Evolutionary conservation across 495 filamentous ascomycete species (phyloP).

Genomic region (Evernia prunastri): DNA sequence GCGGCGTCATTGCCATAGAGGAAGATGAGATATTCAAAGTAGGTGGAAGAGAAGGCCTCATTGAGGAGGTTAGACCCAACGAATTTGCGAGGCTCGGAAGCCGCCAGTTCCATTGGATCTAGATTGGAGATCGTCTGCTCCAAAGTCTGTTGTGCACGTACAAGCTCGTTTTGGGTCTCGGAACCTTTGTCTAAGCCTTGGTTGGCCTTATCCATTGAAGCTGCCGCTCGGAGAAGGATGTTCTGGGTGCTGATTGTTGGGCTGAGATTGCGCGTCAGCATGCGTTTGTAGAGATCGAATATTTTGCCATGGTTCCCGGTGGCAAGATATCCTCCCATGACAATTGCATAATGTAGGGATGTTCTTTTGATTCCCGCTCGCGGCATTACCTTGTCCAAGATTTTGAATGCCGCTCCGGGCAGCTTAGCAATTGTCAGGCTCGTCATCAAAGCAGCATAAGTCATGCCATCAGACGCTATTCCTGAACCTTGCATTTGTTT

Average conservation of each 20-base stretch:
- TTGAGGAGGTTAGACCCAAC: constrained; percentile 24
- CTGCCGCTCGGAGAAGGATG: constrained; percentile 40
- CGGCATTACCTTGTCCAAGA: constrained; percentile 55
- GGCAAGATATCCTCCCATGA: constrained; percentile 60
- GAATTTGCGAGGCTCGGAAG: constrained; percentile 28
- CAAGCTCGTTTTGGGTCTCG: constrained; percentile 12
- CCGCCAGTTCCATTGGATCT: constrained; percentile 30
- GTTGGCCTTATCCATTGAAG: constrained; percentile 24
- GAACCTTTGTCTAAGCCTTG: constrained; percentile 29
- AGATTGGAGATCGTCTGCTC: constrained; percentile 30
- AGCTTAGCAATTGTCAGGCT: constrained; percentile 55
- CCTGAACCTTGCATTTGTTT: constrained; percentile 52
- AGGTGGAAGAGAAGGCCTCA: constrained; percentile 39
- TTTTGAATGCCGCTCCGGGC: constrained; percentile 57
- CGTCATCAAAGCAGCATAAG: constrained; percentile 69
- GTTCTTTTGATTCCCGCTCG: constrained; percentile 52
- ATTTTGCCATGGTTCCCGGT: constrained; percentile 46
- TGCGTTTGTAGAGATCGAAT: constrained; percentile 46
- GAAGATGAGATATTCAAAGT: constrained; percentile 56
- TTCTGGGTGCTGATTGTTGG: constrained; percentile 42
- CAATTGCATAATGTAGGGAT: constrained; percentile 66
- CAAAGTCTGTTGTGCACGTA: constrained; percentile 28
- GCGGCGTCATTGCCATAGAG: constrained; percentile 53
- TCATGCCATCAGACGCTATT: constrained; percentile 58
- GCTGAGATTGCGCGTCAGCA: constrained; percentile 42